Evolutionary conservation across 352 stramenopile species (phyloP), one percentile per base, ranked within the genome.

Genomic region (Phytophthora nicotianae): DNA sequence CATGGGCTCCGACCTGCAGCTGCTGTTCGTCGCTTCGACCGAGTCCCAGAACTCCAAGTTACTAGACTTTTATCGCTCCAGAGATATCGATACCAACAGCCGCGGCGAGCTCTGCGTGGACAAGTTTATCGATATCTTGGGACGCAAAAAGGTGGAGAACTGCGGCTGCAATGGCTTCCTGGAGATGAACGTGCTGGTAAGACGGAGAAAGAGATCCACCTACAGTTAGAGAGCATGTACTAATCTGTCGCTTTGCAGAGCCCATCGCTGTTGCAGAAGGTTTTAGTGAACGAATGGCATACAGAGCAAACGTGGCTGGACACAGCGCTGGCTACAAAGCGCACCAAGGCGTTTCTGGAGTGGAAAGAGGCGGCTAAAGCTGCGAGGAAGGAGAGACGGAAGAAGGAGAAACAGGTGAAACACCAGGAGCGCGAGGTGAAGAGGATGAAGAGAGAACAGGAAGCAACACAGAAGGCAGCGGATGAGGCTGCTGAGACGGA

Each of bases 131-230:
- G 86, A 94, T 45, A 60, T 91, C 0, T 68, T 94, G 5, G 86
- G 81, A 0, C 61, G 75, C 2, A 87, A 91, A 50, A 46, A 49
- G 4, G 75, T 91, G 47, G 38, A 70, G 1, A 55, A 16, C 5
- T 61, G 58, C 2, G 48, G 62, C 3, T 89, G 79, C 72, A 91
- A 85, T 40, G 82, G 81, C 0, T 91, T 94, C 41, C 56, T 88
- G 26, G 86, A 94, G 58, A 91, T 94, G 80, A 86, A 91, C 51
- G 70, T 93, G 23, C 58, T 94, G 74, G 84, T 91, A 64, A 32
- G 77, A 63, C 24, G 52, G 33, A 51, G 9, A 50, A 4, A 41
- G 27, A 17, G 10, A 20, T n/a, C 41, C 3, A 20, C 19, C 4
- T 40, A 53, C 35, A 54, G 33, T 38, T 52, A 19, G 35, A 49